Conservation (phyloP, 345 rosid species). For the Euphorbia pulcherrima region DNA sequence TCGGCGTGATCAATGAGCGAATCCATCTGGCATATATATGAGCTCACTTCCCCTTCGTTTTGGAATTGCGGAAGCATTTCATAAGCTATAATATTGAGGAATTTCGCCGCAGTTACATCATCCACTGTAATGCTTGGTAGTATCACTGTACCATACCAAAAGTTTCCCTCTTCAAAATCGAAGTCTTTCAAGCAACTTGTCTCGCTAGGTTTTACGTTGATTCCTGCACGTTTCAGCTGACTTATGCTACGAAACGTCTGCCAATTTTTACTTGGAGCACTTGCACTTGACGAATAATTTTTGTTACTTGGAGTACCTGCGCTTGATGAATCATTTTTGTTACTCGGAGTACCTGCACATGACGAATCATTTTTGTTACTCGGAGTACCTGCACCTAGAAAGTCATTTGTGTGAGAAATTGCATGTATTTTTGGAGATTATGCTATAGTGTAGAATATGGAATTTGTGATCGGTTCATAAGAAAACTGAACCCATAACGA, state of each 20-base stretch:
- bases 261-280: no score
- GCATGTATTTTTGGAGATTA: no score
- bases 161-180: not conserved
- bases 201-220: not conserved
- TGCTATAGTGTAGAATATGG: no score
- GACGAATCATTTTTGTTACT: no score
- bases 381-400: no score
- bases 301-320: no score
- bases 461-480: no score
- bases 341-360: no score
- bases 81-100: constrained; percentile 27
- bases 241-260: not conserved
- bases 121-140: constrained; percentile 19
- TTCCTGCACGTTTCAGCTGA: constrained; percentile 1
- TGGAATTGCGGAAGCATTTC: constrained; percentile 11
- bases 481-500: no score
- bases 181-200: not conserved
- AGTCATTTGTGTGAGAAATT: no score
- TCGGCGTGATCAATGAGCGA: constrained; percentile 15
- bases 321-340: no score
- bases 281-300: no score
- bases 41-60: constrained; percentile 13
- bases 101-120: constrained; percentile 13
- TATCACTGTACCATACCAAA: not conserved
- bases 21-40: constrained; percentile 18